These are phyloP conservation scores for Cenchrus purpureus DNA, from an alignment of 176 grass and related monocot genomes.

Conservation along the genomic window DNA sequence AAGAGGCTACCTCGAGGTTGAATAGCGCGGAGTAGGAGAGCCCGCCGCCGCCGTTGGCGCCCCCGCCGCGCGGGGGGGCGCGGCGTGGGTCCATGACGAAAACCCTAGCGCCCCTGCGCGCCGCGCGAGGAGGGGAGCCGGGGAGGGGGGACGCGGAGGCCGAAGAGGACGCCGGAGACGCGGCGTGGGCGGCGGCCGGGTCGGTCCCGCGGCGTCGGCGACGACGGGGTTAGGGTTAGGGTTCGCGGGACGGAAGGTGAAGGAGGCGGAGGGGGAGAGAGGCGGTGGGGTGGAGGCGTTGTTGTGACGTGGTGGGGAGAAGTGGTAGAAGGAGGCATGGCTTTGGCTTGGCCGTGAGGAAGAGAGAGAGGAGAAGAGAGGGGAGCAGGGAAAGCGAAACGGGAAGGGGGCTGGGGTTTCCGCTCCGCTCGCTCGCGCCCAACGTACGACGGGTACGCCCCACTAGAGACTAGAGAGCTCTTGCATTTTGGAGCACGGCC, in stretches of 20 bases:
- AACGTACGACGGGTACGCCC: background rate
- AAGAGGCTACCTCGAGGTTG: conserved; percentile 75
- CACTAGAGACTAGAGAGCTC: background rate
- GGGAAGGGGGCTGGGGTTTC: background rate
- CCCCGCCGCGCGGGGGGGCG: conserved; percentile 51
- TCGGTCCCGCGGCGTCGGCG: background rate
- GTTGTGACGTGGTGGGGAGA: conserved; percentile 54
- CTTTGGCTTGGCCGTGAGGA: conserved; percentile 39
- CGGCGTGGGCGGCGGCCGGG: background rate
- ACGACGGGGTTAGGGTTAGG: conserved; percentile 65
- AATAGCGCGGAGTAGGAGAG: conserved; percentile 83
- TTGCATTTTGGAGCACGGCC: background rate
- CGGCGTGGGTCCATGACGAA: conserved; percentile 81
- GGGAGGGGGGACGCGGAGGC: background rate
- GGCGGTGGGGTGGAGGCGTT: conserved; percentile 48
- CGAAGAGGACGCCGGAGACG: background rate
- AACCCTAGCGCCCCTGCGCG: conserved; percentile 49
- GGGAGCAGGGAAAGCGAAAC: conserved; percentile 66
- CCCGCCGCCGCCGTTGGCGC: conserved; percentile 39
- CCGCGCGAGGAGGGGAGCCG: conserved; percentile 16
- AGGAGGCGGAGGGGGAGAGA: conserved; percentile 30
- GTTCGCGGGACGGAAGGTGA: conserved; percentile 35
- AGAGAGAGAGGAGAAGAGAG: conserved; percentile 52
- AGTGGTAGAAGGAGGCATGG: conserved; percentile 53
- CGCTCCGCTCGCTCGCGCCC: conserved; percentile 2